Conservation (phyloP, 495 filamentous ascomycete species). For the Xylaria intraflava region DNA sequence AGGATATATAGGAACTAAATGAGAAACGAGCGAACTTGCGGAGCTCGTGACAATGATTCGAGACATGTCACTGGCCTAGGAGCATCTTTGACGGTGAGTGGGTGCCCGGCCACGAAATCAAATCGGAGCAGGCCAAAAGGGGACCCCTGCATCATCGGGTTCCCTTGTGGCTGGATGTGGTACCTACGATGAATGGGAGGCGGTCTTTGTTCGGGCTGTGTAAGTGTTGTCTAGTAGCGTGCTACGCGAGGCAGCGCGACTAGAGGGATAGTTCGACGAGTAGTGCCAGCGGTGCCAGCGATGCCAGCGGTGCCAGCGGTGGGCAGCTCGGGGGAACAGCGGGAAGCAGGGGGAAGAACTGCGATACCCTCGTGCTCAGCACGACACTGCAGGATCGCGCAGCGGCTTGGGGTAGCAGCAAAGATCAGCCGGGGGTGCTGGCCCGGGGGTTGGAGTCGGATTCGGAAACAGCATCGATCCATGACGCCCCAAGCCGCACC, state of each 20-base stretch:
- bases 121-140: slow-evolving; percentile 26
- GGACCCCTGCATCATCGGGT: slow-evolving; percentile 29
- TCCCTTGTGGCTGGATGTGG: too few species aligned
- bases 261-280: too few species aligned
- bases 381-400: too few species aligned
- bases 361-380: too few species aligned
- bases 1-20: slow-evolving; percentile 30
- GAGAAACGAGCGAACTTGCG: slow-evolving; percentile 17
- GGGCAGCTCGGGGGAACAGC: too few species aligned
- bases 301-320: too few species aligned
- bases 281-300: too few species aligned
- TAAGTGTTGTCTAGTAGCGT: background rate
- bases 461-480: background rate
- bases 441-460: background rate
- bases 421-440: too few species aligned
- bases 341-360: too few species aligned
- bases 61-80: slow-evolving; percentile 31
- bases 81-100: slow-evolving; percentile 19
- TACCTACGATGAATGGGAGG: too few species aligned
- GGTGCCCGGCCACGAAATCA: slow-evolving; percentile 30
- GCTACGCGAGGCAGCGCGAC: too few species aligned
- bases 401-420: too few species aligned
- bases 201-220: background rate
- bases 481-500: background rate
- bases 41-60: slow-evolving; percentile 24